phyloP scores from a whole-genome alignment of 1,139 yeast genomes.

The Candida anutae region DNA sequence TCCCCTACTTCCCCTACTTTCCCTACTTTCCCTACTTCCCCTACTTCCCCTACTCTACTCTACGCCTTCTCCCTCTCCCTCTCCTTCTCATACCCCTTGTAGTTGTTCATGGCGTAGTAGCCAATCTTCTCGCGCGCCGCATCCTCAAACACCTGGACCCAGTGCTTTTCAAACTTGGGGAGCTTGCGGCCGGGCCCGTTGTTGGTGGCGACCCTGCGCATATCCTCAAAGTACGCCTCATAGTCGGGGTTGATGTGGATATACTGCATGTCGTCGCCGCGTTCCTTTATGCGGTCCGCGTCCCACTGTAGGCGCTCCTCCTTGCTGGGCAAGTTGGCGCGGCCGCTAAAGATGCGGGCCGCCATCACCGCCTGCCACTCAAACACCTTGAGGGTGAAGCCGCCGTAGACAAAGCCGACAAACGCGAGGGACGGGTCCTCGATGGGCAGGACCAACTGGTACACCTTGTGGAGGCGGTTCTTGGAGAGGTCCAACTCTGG shows the following conservation, averaged over 20 bases:
- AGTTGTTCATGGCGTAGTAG: constrained; percentile 5
- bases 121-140: constrained; percentile 15
- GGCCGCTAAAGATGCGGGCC: constrained; percentile 34
- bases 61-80: constrained; percentile 1
- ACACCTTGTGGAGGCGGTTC: constrained; percentile 28
- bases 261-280: constrained; percentile 13
- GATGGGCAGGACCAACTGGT: constrained; percentile 37
- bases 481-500: constrained; percentile 20
- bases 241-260: constrained; percentile 14
- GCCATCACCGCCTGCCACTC: constrained; percentile 40
- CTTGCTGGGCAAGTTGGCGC: constrained; percentile 28
- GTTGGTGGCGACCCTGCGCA: constrained; percentile 15
- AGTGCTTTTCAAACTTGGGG: constrained; percentile 15
- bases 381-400: constrained; percentile 40
- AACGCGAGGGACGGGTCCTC: constrained; percentile 38
- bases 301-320: constrained; percentile 27
- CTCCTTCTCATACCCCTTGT: constrained; percentile 2
- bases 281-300: constrained; percentile 10
- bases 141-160: constrained; percentile 14
- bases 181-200: constrained; percentile 19
- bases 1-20: too few relatives aligned
- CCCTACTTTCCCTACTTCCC: too few relatives aligned
- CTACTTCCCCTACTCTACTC: too few relatives aligned
- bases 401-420: constrained; percentile 30
- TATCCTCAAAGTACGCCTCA: constrained; percentile 15